A percentile compares a stretch with the other conserved stretches of the same genome.
Evolutionary conservation across 305 asterid genomes (phyloP).

Genomic region (Fraxinus dipetala): DNA sequence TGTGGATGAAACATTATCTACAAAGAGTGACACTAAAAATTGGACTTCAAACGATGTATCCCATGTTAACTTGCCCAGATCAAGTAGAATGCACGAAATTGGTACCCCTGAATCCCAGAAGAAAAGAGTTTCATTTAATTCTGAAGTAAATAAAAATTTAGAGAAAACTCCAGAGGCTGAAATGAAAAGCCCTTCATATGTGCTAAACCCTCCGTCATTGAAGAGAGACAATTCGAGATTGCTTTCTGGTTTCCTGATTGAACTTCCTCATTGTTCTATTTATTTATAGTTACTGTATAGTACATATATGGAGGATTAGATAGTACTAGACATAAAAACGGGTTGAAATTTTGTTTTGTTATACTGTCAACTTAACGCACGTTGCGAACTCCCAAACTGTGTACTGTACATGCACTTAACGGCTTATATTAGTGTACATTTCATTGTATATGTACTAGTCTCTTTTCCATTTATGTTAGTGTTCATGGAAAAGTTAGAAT

Average conservation of each 20-base stretch:
- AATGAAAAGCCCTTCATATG: conserved; percentile 74
- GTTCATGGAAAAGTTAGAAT: background rate
- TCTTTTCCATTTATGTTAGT: background rate
- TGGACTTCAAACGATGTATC: background rate
- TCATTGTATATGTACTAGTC: background rate
- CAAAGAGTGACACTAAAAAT: conserved; percentile 23
- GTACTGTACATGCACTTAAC: background rate
- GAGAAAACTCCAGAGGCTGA: conserved; percentile 60
- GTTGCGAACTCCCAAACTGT: background rate
- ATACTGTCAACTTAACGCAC: background rate
- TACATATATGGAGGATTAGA: background rate
- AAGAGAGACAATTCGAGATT: conserved; percentile 80
- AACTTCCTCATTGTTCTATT: background rate
- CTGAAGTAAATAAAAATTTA: conserved; percentile 37
- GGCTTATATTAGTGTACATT: background rate
- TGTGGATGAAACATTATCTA: conserved; percentile 33
- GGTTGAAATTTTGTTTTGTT: background rate
- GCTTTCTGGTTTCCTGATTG: conserved; percentile 52
- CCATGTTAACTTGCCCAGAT: conserved; percentile 29
- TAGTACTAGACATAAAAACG: background rate
- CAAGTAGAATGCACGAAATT: conserved; percentile 33
- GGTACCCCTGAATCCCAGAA: conserved; percentile 67
- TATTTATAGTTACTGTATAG: conserved; percentile 21
- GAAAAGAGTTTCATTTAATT: conserved; percentile 35
- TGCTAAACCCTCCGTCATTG: conserved; percentile 74